Base-by-base conservation (phyloP, 2,329 filamentous ascomycete species). In the Claviceps spartinae region DNA sequence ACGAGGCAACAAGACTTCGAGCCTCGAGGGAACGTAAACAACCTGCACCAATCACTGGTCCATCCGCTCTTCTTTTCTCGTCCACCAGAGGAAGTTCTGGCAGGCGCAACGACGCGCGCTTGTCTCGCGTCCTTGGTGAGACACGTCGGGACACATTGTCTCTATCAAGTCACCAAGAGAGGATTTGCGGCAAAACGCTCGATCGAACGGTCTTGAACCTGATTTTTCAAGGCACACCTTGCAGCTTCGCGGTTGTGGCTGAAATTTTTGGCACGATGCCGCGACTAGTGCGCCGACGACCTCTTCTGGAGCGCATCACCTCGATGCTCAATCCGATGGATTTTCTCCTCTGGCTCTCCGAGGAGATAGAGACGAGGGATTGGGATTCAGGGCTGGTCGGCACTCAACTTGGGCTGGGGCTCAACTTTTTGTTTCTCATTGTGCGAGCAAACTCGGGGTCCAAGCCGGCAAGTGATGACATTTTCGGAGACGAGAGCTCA, bases 321-420 rank as follows among this genome's bases (percentile, higher is more conserved):
- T 77, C 86, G 52, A 82, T 82, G 66, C 72, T 96, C 54, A 91
- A 97, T 63, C 88, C 88, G 3, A 84, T 86, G 71, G 93, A 98
- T 69, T 86, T 91, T 62, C 71, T 93, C 51, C 80, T 98, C 18
- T 95, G 88, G 86, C 69, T 95, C 2, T 94, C 88, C 0, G 91
- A 97, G 65, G 88, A 95, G 69, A 78, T 98, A 54, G 90, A 96
- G 65, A 88, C 88, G 30, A 83, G 85, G 63, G 87, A 95, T 60
- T 94, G 89, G 82, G 87, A 96, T 59, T 88, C 91, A 20, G 84
- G 86, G 58, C 71, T 82, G 38, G 85, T 88, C 66, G 86, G 88
- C 26, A 79, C 82, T 5, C 82, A 87, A 49, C 72, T 95, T 18
- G 91, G 89, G 5, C 60, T 95, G 30, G 77, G 65, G 0, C 73